Evolutionary conservation across 1,139 yeast species (phyloP).

Genomic region (Saccharomyces uvarum): DNA sequence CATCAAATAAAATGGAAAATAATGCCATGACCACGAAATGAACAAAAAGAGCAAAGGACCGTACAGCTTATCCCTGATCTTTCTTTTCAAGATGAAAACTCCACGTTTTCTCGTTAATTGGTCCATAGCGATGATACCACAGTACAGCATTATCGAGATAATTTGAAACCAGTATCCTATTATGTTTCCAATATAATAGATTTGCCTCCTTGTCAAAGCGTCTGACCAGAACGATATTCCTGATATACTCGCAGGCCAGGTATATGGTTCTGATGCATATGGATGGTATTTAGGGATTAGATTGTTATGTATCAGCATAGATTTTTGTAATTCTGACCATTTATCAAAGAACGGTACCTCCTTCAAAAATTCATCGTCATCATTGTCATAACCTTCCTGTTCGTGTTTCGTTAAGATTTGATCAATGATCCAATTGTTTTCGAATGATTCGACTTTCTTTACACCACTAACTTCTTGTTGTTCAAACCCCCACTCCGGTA

Average conservation of each 20-base stretch:
- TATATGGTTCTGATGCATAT: slow-evolving; percentile 84
- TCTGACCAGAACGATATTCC: slow-evolving; percentile 98
- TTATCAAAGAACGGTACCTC: slow-evolving; percentile 65
- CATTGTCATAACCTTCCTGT: slow-evolving; percentile 38
- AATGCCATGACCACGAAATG: slow-evolving; percentile 82
- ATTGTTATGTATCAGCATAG: slow-evolving; percentile 91
- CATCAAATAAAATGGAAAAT: slow-evolving; percentile 87
- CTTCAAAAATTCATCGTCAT: too few relatives aligned
- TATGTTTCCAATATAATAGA: slow-evolving; percentile 83
- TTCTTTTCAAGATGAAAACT: slow-evolving; percentile 46
- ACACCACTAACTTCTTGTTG: slow-evolving; percentile 95
- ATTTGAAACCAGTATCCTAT: slow-evolving; percentile 90
- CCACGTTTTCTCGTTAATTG: slow-evolving; percentile 72
- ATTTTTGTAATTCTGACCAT: slow-evolving; percentile 80
- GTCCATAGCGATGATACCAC: slow-evolving; percentile 63
- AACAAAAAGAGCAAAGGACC: slow-evolving; percentile 79
- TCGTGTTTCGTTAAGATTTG: slow-evolving; percentile 56
- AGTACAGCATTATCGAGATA: slow-evolving; percentile 54
- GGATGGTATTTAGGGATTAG: slow-evolving; percentile 85
- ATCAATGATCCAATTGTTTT: slow-evolving; percentile 69
- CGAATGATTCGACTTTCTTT: slow-evolving; percentile 63
- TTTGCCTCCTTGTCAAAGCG: slow-evolving; percentile 56
- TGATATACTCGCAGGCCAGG: slow-evolving; percentile 87
- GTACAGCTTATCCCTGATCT: slow-evolving; percentile 67
- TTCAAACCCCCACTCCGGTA: slow-evolving; percentile 91